Evolutionary conservation across 1,284 basidiomycete genomes (phyloP).

Genomic region (Cutaneotrichosporon curvatum): DNA sequence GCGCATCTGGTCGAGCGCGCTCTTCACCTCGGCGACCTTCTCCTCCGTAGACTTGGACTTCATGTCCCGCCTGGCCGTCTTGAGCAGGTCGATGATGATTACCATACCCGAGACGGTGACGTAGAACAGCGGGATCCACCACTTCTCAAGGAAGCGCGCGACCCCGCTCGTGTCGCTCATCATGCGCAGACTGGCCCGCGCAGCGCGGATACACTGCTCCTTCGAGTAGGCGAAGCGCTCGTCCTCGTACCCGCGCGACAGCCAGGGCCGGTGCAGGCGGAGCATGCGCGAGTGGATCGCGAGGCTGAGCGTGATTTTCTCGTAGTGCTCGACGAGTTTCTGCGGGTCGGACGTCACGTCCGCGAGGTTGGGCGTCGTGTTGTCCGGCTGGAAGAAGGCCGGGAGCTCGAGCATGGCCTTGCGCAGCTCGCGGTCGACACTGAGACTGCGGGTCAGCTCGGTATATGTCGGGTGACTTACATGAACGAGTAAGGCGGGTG

Average conservation of each 20-base stretch:
- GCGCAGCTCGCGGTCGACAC: constrained; percentile 43
- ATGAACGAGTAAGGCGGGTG: constrained; percentile 47
- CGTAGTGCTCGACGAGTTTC: constrained; percentile 44
- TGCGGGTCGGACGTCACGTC: constrained; percentile 33
- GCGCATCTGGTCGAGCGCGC: constrained; percentile 40
- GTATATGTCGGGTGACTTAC: constrained; percentile 17
- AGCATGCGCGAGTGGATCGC: constrained; percentile 46
- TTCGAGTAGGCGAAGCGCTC: constrained; percentile 46
- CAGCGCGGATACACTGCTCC: constrained; percentile 46
- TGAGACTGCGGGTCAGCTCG: constrained; percentile 2
- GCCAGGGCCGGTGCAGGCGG: constrained; percentile 44
- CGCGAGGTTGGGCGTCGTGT: constrained; percentile 13
- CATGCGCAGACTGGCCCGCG: constrained; percentile 43
- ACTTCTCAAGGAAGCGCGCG: constrained; percentile 46
- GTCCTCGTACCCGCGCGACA: constrained; percentile 42
- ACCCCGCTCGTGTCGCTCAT: constrained; percentile 40
- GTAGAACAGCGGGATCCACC: constrained; percentile 46
- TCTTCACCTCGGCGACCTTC: constrained; percentile 42
- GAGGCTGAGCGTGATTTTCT: constrained; percentile 45
- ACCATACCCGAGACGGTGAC: constrained; percentile 45
- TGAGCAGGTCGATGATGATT: constrained; percentile 46
- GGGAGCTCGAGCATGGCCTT: constrained; percentile 46
- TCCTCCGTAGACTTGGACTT: constrained; percentile 35
- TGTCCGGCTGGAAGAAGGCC: constrained; percentile 43
- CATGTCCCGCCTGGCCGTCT: constrained; percentile 37